Evolutionary conservation across 169 alveolate genomes (phyloP).

Genomic region (Plasmodium gallinaceum): DNA sequence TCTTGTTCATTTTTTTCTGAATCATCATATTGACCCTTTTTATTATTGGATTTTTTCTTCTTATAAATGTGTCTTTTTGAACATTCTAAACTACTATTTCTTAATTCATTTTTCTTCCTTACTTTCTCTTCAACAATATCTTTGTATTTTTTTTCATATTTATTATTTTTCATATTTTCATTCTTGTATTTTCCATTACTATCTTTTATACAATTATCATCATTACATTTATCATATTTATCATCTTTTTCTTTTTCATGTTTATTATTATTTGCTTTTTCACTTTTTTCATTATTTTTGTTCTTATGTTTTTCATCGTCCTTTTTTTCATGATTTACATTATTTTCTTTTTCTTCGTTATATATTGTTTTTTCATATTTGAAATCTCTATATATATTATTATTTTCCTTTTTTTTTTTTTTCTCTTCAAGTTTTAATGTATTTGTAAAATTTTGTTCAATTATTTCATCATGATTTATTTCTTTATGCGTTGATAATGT

Average conservation of each 20-base stretch:
- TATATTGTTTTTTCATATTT: not conserved
- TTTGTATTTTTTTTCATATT: too few species aligned
- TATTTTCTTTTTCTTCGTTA: not conserved
- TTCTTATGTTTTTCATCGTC: not conserved
- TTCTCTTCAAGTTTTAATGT: not conserved
- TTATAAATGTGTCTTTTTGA: conserved; percentile 12
- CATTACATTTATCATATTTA: not conserved
- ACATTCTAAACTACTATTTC: not conserved
- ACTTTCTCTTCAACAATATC: not conserved
- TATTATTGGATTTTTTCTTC: conserved; percentile 11
- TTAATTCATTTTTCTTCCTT: not conserved
- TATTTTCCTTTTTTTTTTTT: conserved; percentile 11
- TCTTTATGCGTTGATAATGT: not conserved
- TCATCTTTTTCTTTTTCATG: not conserved
- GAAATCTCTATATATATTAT: not conserved
- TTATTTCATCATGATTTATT: conserved; percentile 6
- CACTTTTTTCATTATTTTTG: not conserved
- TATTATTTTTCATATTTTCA: too few species aligned
- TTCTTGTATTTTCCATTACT: not conserved
- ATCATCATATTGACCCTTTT: conserved; percentile 6
- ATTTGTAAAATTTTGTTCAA: not conserved
- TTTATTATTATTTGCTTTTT: not conserved
- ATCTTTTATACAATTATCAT: not conserved
- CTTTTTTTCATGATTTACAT: not conserved
- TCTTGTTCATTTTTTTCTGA: not conserved